phyloP scores from a whole-genome alignment of 306 rosid species.

The Prunus fruticosa region DNA sequence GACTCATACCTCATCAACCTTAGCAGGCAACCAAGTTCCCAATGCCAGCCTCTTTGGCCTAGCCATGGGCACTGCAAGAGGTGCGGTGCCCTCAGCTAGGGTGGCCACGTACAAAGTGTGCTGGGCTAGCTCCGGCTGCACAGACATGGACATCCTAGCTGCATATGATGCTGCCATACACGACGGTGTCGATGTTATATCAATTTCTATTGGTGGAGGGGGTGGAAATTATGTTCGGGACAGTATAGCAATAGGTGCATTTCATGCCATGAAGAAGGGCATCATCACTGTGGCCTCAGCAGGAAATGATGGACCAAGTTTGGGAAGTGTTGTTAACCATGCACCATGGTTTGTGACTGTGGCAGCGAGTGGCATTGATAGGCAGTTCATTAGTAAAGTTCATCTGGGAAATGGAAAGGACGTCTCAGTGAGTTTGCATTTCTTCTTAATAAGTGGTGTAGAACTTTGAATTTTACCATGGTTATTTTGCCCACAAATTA shows the following conservation, averaged over 20 bases:
- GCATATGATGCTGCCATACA: slow-evolving; percentile 87
- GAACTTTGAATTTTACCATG: neutral
- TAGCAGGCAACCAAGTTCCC: slow-evolving; percentile 48
- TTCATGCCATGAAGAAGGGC: slow-evolving; percentile 82
- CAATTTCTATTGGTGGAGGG: slow-evolving; percentile 79
- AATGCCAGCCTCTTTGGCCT: slow-evolving; percentile 72
- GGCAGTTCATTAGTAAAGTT: slow-evolving; percentile 54
- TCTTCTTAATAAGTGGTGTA: neutral
- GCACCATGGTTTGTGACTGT: slow-evolving; percentile 94
- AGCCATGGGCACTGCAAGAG: slow-evolving; percentile 69
- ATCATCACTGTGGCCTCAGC: slow-evolving; percentile 75
- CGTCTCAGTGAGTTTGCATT: slow-evolving; percentile 51
- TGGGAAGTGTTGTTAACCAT: slow-evolving; percentile 46
- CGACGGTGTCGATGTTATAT: slow-evolving; percentile 88
- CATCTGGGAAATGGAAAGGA: slow-evolving; percentile 65
- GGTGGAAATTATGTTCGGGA: slow-evolving; percentile 34
- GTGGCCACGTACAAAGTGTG: slow-evolving; percentile 87
- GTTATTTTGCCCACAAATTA: neutral
- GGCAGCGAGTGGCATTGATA: slow-evolving; percentile 84
- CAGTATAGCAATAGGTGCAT: slow-evolving; percentile 62
- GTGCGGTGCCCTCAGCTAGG: slow-evolving; percentile 77
- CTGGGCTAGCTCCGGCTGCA: slow-evolving; percentile 60
- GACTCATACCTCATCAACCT: slow-evolving; percentile 78
- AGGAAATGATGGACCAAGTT: slow-evolving; percentile 71
- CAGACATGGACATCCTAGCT: slow-evolving; percentile 84